phyloP scores from a whole-genome alignment of 306 rosid genomes.

The Fragaria nilgerrensis region DNA sequence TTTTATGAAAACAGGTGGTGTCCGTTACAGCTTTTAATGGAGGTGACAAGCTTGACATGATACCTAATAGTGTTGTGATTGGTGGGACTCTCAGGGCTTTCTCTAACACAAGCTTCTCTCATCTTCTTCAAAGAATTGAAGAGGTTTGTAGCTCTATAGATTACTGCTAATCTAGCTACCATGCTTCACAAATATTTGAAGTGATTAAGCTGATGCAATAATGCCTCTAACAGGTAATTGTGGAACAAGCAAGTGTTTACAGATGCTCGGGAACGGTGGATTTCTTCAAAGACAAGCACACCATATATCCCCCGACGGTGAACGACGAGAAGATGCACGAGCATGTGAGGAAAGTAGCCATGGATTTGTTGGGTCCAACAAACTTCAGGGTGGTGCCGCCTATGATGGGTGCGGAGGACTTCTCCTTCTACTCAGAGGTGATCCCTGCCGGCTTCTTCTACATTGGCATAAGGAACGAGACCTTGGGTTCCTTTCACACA shows the following conservation, averaged over 20 bases:
- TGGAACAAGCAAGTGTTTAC: conserved; percentile 78
- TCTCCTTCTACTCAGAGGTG: conserved; percentile 69
- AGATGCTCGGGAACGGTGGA: conserved; percentile 79
- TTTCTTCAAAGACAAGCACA: conserved; percentile 70
- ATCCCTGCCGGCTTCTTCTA: conserved; percentile 79
- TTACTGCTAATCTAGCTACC: not conserved
- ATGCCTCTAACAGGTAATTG: conserved; percentile 59
- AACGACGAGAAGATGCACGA: conserved; percentile 82
- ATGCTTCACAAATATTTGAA: not conserved
- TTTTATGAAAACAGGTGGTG: conserved; percentile 51
- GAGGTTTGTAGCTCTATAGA: conserved; percentile 45
- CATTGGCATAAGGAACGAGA: conserved; percentile 80
- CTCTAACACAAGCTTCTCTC: conserved; percentile 87
- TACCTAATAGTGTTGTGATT: conserved; percentile 61
- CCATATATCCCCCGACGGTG: conserved; percentile 87
- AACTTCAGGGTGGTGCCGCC: conserved; percentile 83
- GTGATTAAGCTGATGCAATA: not conserved
- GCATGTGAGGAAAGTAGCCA: conserved; percentile 80
- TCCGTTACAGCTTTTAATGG: conserved; percentile 85
- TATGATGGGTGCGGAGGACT: conserved; percentile 98
- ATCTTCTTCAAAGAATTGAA: conserved; percentile 66
- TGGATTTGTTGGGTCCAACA: conserved; percentile 55
- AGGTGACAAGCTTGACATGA: conserved; percentile 66
- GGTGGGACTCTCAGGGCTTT: conserved; percentile 94
- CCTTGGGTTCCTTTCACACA: conserved; percentile 81